These are phyloP conservation scores for Puccinia novopanici DNA, from an alignment of 1,284 basidiomycete genomes.

Conservation along the genomic window DNA sequence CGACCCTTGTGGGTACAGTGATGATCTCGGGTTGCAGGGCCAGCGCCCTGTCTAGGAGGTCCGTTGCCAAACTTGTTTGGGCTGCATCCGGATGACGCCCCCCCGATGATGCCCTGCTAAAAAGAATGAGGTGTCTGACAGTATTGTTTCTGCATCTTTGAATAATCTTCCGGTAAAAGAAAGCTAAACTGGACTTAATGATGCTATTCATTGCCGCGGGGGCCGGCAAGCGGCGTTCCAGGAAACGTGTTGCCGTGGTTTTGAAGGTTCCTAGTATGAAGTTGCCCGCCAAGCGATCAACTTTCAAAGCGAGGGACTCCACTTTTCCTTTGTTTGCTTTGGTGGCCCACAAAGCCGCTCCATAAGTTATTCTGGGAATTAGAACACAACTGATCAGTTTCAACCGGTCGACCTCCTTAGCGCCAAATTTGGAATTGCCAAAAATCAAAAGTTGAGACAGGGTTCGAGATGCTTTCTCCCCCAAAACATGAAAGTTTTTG, in stretches of 20 bases:
- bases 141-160: no score
- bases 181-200: background rate
- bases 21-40: background rate
- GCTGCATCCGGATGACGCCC: background rate
- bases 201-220: background rate
- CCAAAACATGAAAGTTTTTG: background rate
- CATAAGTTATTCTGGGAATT: no score
- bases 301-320: background rate
- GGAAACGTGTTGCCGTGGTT: background rate
- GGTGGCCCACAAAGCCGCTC: background rate
- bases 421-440: background rate
- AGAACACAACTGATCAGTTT: background rate
- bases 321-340: background rate
- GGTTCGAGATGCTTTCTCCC: background rate
- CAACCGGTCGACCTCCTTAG: background rate
- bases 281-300: background rate
- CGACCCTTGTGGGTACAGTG: background rate
- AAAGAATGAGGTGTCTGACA: no score
- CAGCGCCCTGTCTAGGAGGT: background rate
- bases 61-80: background rate
- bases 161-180: background rate
- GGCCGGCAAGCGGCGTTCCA: background rate
- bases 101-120: background rate
- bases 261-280: background rate
- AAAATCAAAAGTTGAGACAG: background rate